These are phyloP conservation scores for Chenopodium quinoa DNA, from an alignment of 148 eudicot genomes.

Conservation along the genomic window DNA sequence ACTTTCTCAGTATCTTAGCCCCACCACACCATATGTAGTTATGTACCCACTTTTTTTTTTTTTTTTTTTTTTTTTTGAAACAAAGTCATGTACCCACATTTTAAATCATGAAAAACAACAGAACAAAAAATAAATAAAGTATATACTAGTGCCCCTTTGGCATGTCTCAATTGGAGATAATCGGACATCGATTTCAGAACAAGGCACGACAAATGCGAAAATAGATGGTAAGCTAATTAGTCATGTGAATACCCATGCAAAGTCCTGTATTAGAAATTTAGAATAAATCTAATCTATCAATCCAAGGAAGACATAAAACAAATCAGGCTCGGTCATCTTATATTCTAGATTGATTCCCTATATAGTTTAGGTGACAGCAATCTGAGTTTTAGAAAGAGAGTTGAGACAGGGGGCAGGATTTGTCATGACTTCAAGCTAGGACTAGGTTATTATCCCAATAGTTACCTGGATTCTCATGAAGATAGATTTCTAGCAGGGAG, in stretches of 20 bases:
- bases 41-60: neutral
- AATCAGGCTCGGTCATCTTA: too few species aligned
- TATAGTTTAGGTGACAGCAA: neutral
- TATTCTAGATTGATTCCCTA: neutral
- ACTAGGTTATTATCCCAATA: neutral
- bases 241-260: neutral
- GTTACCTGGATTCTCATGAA: slow-evolving; percentile 88
- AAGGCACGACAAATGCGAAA: neutral
- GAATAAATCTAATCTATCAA: neutral
- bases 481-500: slow-evolving; percentile 80
- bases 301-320: neutral
- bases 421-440: neutral
- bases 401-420: neutral
- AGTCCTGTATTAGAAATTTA: neutral
- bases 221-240: neutral
- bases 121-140: too few species aligned
- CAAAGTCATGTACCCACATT: neutral
- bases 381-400: neutral
- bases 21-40: neutral
- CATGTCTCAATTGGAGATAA: neutral
- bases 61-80: too few species aligned
- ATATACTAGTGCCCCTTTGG: too few species aligned
- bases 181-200: neutral
- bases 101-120: neutral
- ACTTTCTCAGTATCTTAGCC: neutral